Percentiles rank a stretch among this genome's conserved stretches.
Evolutionary conservation across 805 yeast genomes (phyloP).

Genomic region (Monosporozyma solicola): DNA sequence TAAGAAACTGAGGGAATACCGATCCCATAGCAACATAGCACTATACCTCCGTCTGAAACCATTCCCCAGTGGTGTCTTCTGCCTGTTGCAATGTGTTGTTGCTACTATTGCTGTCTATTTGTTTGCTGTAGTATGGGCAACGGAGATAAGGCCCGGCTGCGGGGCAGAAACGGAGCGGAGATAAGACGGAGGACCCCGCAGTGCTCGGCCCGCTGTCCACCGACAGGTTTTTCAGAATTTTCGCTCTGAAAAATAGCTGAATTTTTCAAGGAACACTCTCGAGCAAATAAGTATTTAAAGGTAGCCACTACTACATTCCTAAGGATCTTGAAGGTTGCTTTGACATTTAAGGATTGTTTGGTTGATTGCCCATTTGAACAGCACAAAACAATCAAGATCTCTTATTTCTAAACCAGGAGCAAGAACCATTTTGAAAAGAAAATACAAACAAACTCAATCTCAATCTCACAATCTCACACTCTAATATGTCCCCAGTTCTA

Average conservation of each 20-base stretch:
- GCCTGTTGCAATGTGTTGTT: no score
- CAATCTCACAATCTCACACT: background rate
- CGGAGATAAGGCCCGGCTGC: background rate
- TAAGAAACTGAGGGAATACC: no score
- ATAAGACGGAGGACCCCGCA: background rate
- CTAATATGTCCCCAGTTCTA: conserved; percentile 17
- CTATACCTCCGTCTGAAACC: background rate
- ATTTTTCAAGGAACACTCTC: background rate
- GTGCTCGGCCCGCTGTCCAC: background rate
- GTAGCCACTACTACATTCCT: background rate
- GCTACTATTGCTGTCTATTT: no score
- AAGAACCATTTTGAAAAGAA: background rate
- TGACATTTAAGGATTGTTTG: no score
- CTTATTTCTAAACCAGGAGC: background rate
- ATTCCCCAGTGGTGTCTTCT: no score
- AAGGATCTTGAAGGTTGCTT: no score
- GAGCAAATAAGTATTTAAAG: background rate
- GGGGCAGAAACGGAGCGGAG: background rate
- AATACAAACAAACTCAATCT: background rate
- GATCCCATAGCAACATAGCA: no score
- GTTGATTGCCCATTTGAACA: background rate
- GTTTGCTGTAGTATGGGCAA: background rate
- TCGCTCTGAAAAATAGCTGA: background rate
- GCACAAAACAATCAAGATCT: background rate
- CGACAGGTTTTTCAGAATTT: no score